Base-by-base conservation (phyloP, 495 filamentous ascomycete species). In the Penicillium canariense region DNA sequence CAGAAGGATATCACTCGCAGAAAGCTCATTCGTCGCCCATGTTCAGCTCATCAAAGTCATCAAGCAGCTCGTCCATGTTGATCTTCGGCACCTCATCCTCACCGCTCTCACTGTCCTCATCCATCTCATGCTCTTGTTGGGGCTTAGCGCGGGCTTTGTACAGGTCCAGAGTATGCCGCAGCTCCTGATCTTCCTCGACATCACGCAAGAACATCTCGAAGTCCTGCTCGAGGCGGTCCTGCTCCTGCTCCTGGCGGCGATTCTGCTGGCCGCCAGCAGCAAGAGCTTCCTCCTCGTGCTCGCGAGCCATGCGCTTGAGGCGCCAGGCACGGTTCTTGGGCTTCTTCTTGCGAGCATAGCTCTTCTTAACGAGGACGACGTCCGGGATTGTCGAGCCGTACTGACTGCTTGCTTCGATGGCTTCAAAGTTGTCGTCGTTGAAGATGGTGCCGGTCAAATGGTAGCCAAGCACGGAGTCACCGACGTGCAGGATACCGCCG, bases 181-280 rank as follows among this genome's bases (percentile, higher is more conserved):
- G 77, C 60, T 99, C 95, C 34, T 85, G 79, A 67, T 99, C 95
- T 67, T 96, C 91, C 70, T 99, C 95, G 10, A 99, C 87, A 70
- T 97, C 95, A 35, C 89, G 84, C 74, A 99, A 74, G 83, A 99
- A 99, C 84, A 89, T 84, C 77, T 99, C 95, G 67, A 91, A 97
- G 70, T 99, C 94, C 34, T 83, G 78, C 58, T 97, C 95, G 65
- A 91, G 84, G 39, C 84, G 81, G 48, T 90, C 87, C 58, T 88
- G 85, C 66, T 97, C 93, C 38, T 69, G 59, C 27, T 71, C 64
- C 46, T 89, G 75, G 67, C 90, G 88, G 70, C 85, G 83, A 30
- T 84, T 65, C 22, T 52, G 56, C 5, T 52, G 47, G 26, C 54
- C 45, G 23, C 35, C 54, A 35, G 48, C 85, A 20, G 49, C 42